Percentiles rank a stretch among this genome's conserved stretches.
Evolutionary conservation across 2,329 filamentous ascomycete genomes (phyloP).

Genomic region (Epichloe amarillans): DNA sequence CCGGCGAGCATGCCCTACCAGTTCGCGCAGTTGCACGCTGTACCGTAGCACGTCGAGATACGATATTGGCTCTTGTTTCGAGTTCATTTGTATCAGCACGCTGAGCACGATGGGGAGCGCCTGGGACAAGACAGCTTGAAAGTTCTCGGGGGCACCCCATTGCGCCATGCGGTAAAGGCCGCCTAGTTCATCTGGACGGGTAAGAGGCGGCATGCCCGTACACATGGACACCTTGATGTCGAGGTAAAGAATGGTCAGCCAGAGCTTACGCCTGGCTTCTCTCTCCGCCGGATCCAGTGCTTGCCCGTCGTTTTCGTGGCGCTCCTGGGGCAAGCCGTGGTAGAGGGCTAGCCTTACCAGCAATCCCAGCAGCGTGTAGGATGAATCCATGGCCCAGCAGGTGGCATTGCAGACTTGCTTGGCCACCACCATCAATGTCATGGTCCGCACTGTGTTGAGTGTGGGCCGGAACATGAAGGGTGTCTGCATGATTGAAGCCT

Average conservation of each 20-base stretch:
- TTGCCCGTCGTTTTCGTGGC: conserved; percentile 12
- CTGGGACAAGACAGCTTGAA: conserved; percentile 20
- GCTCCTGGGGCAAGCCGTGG: conserved; percentile 21
- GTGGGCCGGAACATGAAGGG: conserved; percentile 25
- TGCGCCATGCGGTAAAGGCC: conserved; percentile 14
- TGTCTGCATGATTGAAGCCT: conserved; percentile 24
- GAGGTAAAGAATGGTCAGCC: conserved; percentile 23
- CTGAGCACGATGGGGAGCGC: conserved; percentile 19
- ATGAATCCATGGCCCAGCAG: conserved; percentile 24
- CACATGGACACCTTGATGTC: conserved; percentile 23
- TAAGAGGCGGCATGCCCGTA: conserved; percentile 22
- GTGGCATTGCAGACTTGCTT: conserved; percentile 25
- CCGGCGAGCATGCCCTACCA: conserved; percentile 18
- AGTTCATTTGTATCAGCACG: conserved; percentile 20
- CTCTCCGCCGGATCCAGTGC: conserved; percentile 13
- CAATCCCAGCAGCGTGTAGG: conserved; percentile 21
- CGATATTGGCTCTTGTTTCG: conserved; percentile 16
- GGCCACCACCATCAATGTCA: conserved; percentile 21
- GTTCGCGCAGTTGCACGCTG: conserved; percentile 18
- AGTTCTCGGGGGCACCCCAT: conserved; percentile 14
- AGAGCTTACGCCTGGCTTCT: conserved; percentile 18
- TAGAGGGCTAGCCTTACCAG: conserved; percentile 22
- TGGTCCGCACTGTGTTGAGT: conserved; percentile 17
- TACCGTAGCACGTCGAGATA: conserved; percentile 21
- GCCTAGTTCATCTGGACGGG: conserved; percentile 18